Evolutionary conservation across 108 stramenopile species (phyloP).

Genomic region (Nannochloropsis salina): DNA sequence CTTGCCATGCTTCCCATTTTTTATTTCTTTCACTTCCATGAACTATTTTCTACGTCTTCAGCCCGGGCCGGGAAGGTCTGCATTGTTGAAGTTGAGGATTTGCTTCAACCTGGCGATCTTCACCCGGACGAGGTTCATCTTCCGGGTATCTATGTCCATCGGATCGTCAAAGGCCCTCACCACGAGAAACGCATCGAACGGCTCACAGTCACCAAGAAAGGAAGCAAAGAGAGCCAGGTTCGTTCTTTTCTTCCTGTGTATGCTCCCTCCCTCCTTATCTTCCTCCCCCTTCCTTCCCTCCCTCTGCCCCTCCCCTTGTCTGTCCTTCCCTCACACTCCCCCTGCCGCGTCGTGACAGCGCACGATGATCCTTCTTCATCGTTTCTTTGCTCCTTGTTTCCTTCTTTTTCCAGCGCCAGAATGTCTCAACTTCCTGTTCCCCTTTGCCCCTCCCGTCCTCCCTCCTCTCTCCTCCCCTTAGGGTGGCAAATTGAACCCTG

Average conservation of each 20-base stretch:
- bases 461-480: background rate
- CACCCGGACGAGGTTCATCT: conserved; percentile 79
- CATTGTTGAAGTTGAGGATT: conserved; percentile 80
- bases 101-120: conserved; percentile 74
- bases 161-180: conserved; percentile 64
- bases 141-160: conserved; percentile 79
- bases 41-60: conserved; percentile 20
- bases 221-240: conserved; percentile 26
- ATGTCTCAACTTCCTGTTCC: no score
- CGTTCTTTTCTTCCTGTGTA: background rate
- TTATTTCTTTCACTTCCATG: background rate
- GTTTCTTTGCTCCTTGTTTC: no score
- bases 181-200: conserved; percentile 85
- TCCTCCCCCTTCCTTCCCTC: background rate
- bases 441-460: background rate
- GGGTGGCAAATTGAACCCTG: conserved; percentile 48
- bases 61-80: conserved; percentile 76
- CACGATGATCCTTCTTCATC: no score
- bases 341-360: background rate
- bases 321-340: background rate
- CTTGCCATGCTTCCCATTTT: background rate
- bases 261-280: background rate
- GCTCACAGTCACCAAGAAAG: conserved; percentile 42
- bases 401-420: no score
- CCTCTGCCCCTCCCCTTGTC: background rate